A percentile compares a stretch with the other conserved stretches of the same genome.
Conservation (phyloP, 768 basidiomycete species). For the Pleurotus djamor region DNA sequence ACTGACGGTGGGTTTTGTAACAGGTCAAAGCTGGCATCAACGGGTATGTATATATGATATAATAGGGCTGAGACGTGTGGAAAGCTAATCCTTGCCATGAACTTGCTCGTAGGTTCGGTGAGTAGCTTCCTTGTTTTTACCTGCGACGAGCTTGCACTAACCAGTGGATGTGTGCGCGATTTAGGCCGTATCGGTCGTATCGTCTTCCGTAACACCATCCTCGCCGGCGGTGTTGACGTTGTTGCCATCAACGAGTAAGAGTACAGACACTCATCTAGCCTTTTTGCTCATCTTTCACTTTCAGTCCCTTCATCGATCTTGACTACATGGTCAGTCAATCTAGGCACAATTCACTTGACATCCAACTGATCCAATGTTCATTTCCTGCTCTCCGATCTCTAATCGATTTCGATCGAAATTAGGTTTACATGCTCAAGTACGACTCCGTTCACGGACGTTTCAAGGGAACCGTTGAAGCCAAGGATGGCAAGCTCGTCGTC, state of each 20-base stretch:
- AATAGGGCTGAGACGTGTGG: not conserved
- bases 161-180: not conserved
- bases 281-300: conserved; percentile 1
- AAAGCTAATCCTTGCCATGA: not conserved
- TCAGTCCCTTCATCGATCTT: conserved; percentile 94
- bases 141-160: not conserved
- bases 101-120: conserved; percentile 64
- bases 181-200: conserved; percentile 99
- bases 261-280: conserved; percentile 2
- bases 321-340: conserved; percentile 81
- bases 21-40: conserved; percentile 94
- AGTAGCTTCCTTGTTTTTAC: conserved; percentile 19
- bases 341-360: not conserved
- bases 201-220: conserved; percentile 88
- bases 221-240: conserved; percentile 73
- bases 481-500: conserved; percentile 89
- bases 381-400: not conserved
- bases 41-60: conserved; percentile 55
- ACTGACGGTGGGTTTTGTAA: not conserved
- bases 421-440: conserved; percentile 99
- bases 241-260: conserved; percentile 93
- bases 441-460: conserved; percentile 93
- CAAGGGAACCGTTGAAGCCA: conserved; percentile 78
- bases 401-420: not conserved
- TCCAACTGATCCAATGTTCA: not conserved